A percentile compares a stretch with the other conserved stretches of the same genome.
These are phyloP conservation scores for Pseudogymnoascus sp. DNA, from an alignment of 2,329 filamentous ascomycete genomes.

Conservation along the genomic window DNA sequence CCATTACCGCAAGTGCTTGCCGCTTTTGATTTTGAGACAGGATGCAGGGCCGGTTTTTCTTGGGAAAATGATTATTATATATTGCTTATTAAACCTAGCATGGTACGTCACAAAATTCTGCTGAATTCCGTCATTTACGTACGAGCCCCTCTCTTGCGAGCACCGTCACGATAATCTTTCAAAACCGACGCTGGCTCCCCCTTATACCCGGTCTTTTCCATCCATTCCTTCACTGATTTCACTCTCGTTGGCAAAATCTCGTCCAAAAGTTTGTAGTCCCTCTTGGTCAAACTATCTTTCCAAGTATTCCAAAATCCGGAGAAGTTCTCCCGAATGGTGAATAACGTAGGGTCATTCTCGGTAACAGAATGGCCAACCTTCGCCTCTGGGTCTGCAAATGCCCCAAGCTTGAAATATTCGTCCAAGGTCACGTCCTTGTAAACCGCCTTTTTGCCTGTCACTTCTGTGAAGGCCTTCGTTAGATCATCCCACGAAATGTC, in stretches of 20 bases:
- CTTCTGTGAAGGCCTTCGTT: conserved; percentile 15
- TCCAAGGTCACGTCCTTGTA: conserved; percentile 18
- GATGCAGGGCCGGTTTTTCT: no score
- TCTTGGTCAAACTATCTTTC: conserved; percentile 15
- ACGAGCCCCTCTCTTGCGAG: neutral
- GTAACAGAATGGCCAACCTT: conserved; percentile 16
- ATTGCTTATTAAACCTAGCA: neutral
- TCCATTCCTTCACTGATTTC: conserved; percentile 20
- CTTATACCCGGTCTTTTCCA: neutral
- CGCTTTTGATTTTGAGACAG: neutral
- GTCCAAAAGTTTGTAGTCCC: conserved; percentile 20
- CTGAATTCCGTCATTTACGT: neutral
- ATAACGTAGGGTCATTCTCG: conserved; percentile 16
- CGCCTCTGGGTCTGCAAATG: conserved; percentile 15
- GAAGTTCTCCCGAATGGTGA: conserved; percentile 19
- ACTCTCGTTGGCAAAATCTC: conserved; percentile 19
- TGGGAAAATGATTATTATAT: no score
- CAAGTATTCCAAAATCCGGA: conserved; percentile 20
- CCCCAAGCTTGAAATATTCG: conserved; percentile 15
- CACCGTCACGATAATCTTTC: neutral
- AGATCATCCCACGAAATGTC: conserved; percentile 18
- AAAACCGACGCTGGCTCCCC: neutral
- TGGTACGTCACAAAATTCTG: neutral
- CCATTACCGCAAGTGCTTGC: neutral
- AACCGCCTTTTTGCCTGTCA: conserved; percentile 16